Base-by-base conservation (phyloP, 2,329 filamentous ascomycete genomes). In the Aspergillus fumigatus region DNA sequence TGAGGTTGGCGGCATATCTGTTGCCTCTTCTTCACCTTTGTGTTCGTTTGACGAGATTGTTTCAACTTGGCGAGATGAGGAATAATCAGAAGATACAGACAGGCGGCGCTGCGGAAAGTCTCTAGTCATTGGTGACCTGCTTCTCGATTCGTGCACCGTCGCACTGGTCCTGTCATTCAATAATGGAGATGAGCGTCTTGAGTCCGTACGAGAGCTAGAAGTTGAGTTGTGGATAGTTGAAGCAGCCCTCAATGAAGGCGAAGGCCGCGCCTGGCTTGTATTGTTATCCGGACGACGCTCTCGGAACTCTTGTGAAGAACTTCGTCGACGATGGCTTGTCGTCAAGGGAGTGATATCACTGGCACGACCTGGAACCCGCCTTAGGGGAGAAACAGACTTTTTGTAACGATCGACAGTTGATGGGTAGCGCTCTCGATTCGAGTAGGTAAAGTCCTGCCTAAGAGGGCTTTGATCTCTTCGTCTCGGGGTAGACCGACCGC, bases 141-240 rank as follows among this genome's bases (percentile, higher is more conserved):
- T 67, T 27, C 67, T 74, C 26, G 67, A 62, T 55, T 70, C 61
- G 19, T 70, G 65, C 58, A 75, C 62, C 41, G 75, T 68, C 19
- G 78, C 65, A 50, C 74, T 77, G 51, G 77, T 67, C 62, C 82
- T 78, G 61, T 84, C 85, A 17, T 79, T 71, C 26, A 76, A 81
- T 27, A 76, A 81, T 17, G 85, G 85, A 5, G 85, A 87, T 8
- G 85, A 86, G 50, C 83, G 79, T 55, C 84, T 80, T 23, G 85
- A 87, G 29, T 82, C 84, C 21, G 79, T 71, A 21, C 73, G 79
- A 8, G 85, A 87, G 41, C 79, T 81, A 55, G 79, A 73, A 23
- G 78, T 80, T 23, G 81, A 83, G 45, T 77, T 75, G 51, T 80
- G 78, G 41, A 77, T 78, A 35, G 79, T 79, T 21, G 76, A 69